Evolutionary conservation across 129 eudicot species (phyloP), one percentile per base, ranked within the genome.

Genomic region (Pulicaria dysenterica): DNA sequence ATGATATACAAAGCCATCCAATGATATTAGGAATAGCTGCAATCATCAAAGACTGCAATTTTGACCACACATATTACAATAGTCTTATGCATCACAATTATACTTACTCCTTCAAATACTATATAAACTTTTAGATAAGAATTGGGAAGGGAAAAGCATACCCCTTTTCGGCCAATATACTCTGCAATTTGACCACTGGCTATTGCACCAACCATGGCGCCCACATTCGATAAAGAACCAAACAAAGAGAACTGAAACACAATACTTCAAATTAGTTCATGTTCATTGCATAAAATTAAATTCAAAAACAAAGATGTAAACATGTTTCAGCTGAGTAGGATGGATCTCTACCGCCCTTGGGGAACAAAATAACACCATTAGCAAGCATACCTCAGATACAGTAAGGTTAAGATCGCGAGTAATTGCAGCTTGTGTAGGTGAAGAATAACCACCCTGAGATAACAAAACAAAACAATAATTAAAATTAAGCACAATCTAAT

Each of bases 131-230:
- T 14, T 9, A 24, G 44, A 48, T 3, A 43, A 7, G 41, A 54
- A 51, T 60, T 3, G 6, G 6, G 50, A 19, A 7, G 53, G 11
- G 12, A 50, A 77, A n/a, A 6, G 15, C 37, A 55, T 85, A 92
- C 98, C 93, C 98, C 98, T 82, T 94, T 94, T 41, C 98, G 77
- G 4, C 98, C 98, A 19, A 94, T 87, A 77, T 94, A 94, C 74
- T 94, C 98, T 2, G 98, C 89, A 74, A 94, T 85, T 70, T 94
- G 98, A 73, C 98, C 98, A 51, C 98, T 94, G 14, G 95, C 88
- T 34, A 94, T 94, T 70, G 98, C 98, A 56, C 98, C 98, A 79
- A 94, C 93, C 98, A 94, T 94, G 58, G 98, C 96, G 71, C 98
- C 98, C 86, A 90, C 98, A 75, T 94, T 94, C 8, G 95, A 87